Base-by-base conservation (phyloP, 1,284 basidiomycete species). In the Schizophyllum amplum region DNA sequence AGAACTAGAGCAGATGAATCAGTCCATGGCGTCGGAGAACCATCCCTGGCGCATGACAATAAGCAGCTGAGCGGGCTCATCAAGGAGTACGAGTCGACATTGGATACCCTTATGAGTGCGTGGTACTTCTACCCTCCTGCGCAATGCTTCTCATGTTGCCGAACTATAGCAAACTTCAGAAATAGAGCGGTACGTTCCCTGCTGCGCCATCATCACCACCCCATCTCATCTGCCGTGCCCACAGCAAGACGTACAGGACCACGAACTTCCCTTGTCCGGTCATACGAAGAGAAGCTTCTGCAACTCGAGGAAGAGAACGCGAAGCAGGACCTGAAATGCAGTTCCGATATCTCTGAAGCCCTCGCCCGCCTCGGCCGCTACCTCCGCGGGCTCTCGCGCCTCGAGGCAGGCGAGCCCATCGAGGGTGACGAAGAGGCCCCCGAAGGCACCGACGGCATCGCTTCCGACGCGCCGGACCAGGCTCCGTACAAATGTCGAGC, bases 31-130 rank as follows among this genome's bases (percentile, higher is more conserved):
- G 13, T 73, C 82, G 49, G 96, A 99, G 72, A 99, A 99, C 68
- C 88, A 92, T 66, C 76, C 2, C 76, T 99, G 25, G 83, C 92
- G 64, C 86, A 97, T 65, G 96, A 99, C 72, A 98, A 98, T 76
- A 95, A 97, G 70, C 94, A 98, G 66, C 80, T 98, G 33, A 92
- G 88, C 60, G 77, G 81, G 5, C 75, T 99, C 52, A 85, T 99
- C 62, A 94, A 94, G 64, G 96, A 99, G 70, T 98, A 97, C 68
- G 97, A 99, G 69, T 88, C 92, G 66, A 98, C 96, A 0, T 76
- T 99, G 52, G 97, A 99, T 71, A 91, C 83, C 15, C 84, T 98
- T 52, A 99, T 99, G 96, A 83, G 85, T 74, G 55, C 46, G 61
- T 69, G 63, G 62, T 65, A 48, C 33, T 54, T 60, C 50, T 24